A percentile compares a stretch with the other conserved stretches of the same genome.
phyloP scores from a whole-genome alignment of 2,329 filamentous ascomycete species.

The Penicillium sp. region DNA sequence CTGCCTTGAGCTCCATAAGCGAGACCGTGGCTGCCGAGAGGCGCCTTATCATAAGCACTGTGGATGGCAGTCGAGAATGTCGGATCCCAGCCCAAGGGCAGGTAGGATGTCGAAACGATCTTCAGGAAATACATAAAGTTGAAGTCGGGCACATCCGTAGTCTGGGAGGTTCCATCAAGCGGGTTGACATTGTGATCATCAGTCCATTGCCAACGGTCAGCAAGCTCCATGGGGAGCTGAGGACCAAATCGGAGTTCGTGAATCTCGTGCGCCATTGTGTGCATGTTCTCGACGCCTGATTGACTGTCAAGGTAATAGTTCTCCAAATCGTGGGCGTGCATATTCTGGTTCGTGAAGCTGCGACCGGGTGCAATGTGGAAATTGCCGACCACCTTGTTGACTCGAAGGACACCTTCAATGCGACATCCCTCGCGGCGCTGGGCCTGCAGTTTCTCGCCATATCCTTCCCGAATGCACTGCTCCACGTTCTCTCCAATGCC shows the following conservation, averaged over 20 bases:
- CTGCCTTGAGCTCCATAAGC: conserved; percentile 70
- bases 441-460: conserved; percentile 80
- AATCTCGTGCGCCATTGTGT: conserved; percentile 87
- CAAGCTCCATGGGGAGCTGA: conserved; percentile 74
- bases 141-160: conserved; percentile 77
- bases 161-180: conserved; percentile 76
- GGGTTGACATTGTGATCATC: conserved; percentile 87
- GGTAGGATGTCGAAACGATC: conserved; percentile 92
- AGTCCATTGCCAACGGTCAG: conserved; percentile 68
- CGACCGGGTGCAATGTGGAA: conserved; percentile 97
- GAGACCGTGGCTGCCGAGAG: conserved; percentile 69
- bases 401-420: conserved; percentile 84
- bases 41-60: conserved; percentile 53
- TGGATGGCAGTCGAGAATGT: conserved; percentile 45
- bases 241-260: conserved; percentile 92
- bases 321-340: conserved; percentile 96
- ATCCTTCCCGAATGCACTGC: conserved; percentile 94
- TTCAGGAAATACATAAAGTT: conserved; percentile 99
- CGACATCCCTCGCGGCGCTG: conserved; percentile 92
- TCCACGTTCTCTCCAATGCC: conserved; percentile 89
- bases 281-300: conserved; percentile 61
- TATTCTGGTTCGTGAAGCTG: conserved; percentile 92
- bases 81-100: conserved; percentile 85
- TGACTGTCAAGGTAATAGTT: conserved; percentile 76
- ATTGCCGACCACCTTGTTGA: conserved; percentile 98